Evolutionary conservation across 345 rosid species (phyloP), one percentile per base, ranked within the genome.

Genomic region (Citrus cavaleriei): DNA sequence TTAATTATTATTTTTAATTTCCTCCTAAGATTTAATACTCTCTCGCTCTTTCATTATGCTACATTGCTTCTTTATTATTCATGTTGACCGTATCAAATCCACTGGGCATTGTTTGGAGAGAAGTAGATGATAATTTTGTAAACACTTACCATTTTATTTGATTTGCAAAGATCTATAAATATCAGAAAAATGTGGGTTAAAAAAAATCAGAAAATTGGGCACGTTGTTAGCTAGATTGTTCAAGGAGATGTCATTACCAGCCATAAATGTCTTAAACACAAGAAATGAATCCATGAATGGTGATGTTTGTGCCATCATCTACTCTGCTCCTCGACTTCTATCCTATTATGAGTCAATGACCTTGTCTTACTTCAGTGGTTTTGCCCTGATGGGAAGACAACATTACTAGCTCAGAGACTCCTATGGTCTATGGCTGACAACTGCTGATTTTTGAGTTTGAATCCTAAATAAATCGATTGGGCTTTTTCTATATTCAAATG

Each of bases 271-370:
- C 8, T 42, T 10, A 62, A 69, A 18, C 49, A 25, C 60, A 74
- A 63, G 34, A 40, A 37, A 12, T 22, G 21, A 64, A 40, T 7
- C 30, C 16, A 22, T 55, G 30, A 65, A 30, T 13, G 49, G 12
- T 22, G 78, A 51, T 64, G 70, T 54, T n/a, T 75, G 78, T 74
- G 60, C 3, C 42, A 38, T 61, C 64, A 59, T 58, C 51, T 57
- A 4, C 49, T 25, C 4, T 61, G 28, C 16, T 12, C 0, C 66
- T 4, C 5, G 4, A 62, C 7, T 1, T 37, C 13, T 67, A 19
- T 70, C 34, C 10, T 21, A 25, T 22, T 14, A 24, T 32, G 27
- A 19, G 51, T 46, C 18, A 0, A 46, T 46, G 18, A 12, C 51
- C 51, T 13, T 46, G 18, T 22, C 54, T 51, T 51, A 19, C 40